Evolutionary conservation across 2,329 filamentous ascomycete species (phyloP).

Genomic region (Leptodontidium sp.): DNA sequence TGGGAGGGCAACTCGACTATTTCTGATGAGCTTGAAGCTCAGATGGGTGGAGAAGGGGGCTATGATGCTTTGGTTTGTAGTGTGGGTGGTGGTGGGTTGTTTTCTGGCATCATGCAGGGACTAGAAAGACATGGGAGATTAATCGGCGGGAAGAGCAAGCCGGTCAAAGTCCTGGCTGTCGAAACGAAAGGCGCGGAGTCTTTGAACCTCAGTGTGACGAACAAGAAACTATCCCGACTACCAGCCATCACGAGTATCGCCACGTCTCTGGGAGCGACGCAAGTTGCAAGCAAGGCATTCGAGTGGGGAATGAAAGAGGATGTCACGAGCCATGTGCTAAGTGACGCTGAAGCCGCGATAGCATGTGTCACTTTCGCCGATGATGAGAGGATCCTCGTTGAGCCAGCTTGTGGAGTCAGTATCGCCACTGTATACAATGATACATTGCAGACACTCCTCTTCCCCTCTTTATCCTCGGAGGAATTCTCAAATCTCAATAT

Average conservation of each 20-base stretch:
- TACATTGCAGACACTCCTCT: constrained; percentile 66
- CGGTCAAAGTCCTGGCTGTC: constrained; percentile 68
- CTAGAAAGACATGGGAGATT: constrained; percentile 32
- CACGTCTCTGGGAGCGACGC: constrained; percentile 73
- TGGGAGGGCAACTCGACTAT: constrained; percentile 71
- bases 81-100: constrained; percentile 81
- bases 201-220: constrained; percentile 67
- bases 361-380: constrained; percentile 81
- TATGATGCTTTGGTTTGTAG: constrained; percentile 77
- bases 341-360: constrained; percentile 80
- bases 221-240: constrained; percentile 67
- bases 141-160: constrained; percentile 3
- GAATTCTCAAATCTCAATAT: constrained; percentile 74
- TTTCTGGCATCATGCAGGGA: constrained; percentile 79
- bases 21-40: constrained; percentile 53
- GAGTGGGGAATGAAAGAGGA: constrained; percentile 58
- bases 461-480: constrained; percentile 58
- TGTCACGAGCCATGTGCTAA: constrained; percentile 53
- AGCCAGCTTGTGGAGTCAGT: constrained; percentile 85
- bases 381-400: constrained; percentile 82
- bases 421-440: constrained; percentile 73
- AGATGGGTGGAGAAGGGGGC: constrained; percentile 43
- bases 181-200: constrained; percentile 81
- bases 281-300: constrained; percentile 73
- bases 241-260: constrained; percentile 78